Percentiles rank a stretch among this genome's conserved stretches.
These are phyloP conservation scores for Pachyrhizus erosus DNA, from an alignment of 306 rosid genomes.

Conservation along the genomic window DNA sequence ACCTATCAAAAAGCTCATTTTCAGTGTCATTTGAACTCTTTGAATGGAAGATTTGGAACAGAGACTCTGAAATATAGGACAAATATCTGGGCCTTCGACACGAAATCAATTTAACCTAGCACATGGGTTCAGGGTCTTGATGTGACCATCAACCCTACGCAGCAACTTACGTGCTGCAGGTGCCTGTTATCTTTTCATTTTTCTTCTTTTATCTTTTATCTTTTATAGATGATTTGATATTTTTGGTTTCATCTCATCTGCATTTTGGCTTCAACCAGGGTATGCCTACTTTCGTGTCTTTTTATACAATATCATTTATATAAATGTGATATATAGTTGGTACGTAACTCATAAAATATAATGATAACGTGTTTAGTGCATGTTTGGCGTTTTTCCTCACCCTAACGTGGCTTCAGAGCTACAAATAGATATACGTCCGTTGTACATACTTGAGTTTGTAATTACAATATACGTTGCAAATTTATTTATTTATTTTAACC, in stretches of 20 bases:
- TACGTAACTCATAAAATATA: neutral
- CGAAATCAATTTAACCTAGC: neutral
- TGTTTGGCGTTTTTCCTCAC: neutral
- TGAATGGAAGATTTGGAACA: neutral
- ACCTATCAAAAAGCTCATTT: neutral
- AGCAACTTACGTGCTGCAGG: neutral
- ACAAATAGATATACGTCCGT: neutral
- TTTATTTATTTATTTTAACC: too few species aligned
- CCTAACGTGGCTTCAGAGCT: neutral
- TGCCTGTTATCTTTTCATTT: neutral
- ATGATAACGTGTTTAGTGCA: neutral
- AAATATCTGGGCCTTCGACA: slow-evolving; percentile 1
- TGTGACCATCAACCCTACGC: slow-evolving; percentile 20
- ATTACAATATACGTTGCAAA: neutral
- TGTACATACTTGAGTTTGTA: neutral
- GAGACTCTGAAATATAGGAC: neutral
- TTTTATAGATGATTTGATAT: neutral
- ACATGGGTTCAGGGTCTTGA: slow-evolving; percentile 35
- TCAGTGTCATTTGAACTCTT: neutral
- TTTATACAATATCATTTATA: neutral
- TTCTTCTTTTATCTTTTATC: neutral
- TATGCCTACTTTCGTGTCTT: neutral
- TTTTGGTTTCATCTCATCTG: neutral
- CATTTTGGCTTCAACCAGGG: neutral
- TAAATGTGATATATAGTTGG: neutral